Conservation (phyloP, 495 filamentous ascomycete species). For the Hyphodiscus hymeniophilus region DNA sequence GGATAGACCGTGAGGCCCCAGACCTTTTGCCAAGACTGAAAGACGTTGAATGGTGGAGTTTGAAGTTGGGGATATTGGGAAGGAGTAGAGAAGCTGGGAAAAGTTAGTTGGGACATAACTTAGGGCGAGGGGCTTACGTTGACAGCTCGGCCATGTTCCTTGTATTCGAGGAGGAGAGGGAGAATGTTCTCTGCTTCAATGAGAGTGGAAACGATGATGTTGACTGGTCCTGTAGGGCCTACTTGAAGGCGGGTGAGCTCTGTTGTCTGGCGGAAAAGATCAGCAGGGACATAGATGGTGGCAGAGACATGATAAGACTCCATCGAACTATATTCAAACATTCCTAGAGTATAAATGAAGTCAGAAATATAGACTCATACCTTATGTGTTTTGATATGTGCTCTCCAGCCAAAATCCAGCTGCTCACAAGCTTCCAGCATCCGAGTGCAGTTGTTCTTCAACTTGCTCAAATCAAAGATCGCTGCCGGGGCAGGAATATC, state of each 20-base stretch:
- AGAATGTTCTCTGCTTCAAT: conserved; percentile 64
- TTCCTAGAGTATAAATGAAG: no score
- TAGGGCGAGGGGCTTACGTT: conserved; percentile 38
- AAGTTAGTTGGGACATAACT: conserved; percentile 1
- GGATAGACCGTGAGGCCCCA: conserved; percentile 46
- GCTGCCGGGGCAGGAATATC: conserved; percentile 59
- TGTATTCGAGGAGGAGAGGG: conserved; percentile 52
- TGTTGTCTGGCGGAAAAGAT: conserved; percentile 42
- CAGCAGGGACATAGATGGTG: not conserved
- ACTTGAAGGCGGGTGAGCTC: conserved; percentile 71
- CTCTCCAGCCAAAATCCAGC: conserved; percentile 61
- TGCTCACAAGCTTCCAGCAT: conserved; percentile 58
- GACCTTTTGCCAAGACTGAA: conserved; percentile 34
- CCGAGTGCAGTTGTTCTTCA: conserved; percentile 59
- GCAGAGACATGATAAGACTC: no score
- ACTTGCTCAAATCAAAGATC: conserved; percentile 60
- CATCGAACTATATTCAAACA: no score
- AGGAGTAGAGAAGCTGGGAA: conserved; percentile 61
- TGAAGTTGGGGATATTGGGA: conserved; percentile 51
- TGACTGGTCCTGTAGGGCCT: conserved; percentile 44
- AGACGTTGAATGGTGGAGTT: conserved; percentile 50
- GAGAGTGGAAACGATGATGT: conserved; percentile 71
- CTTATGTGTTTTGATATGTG: conserved; percentile 87
- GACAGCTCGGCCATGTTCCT: conserved; percentile 37
- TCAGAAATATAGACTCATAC: conserved; percentile 31